Conservation (phyloP, 345 rosid species). For the Salix purpurea region DNA sequence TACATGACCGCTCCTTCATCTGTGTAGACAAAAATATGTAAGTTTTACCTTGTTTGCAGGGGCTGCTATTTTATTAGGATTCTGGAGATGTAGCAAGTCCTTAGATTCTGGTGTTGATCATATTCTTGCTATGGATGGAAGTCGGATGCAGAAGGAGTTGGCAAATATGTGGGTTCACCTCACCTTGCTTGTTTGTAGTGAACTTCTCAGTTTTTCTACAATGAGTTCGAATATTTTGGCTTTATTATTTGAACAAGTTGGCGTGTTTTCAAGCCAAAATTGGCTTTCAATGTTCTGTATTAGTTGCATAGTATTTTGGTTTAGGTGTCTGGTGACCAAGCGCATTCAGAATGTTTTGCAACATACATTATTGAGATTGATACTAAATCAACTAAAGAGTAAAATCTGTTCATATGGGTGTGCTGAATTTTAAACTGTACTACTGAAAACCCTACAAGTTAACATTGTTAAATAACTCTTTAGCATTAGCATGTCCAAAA, state of each 20-base stretch:
- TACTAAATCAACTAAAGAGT: not conserved
- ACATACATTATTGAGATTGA: not conserved
- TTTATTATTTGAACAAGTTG: slow-evolving; percentile 1
- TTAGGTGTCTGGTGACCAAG: not conserved
- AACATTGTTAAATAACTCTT: not conserved
- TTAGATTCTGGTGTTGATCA: slow-evolving; percentile 45
- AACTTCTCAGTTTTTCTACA: not conserved
- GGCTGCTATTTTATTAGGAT: slow-evolving; percentile 36
- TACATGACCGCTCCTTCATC: not conserved
- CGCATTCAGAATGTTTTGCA: not conserved
- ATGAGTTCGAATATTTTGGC: not conserved
- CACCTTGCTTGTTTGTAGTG: slow-evolving; percentile 2
- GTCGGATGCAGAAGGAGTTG: slow-evolving; percentile 57
- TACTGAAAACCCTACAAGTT: not conserved
- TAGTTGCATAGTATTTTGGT: not conserved
- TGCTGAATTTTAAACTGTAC: not conserved
- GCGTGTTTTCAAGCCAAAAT: not conserved
- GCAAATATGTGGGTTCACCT: slow-evolving; percentile 58
- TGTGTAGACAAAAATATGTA: not conserved
- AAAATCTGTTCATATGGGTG: not conserved
- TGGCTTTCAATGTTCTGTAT: not conserved
- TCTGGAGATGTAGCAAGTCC: slow-evolving; percentile 32
- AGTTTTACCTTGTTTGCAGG: slow-evolving; percentile 28
- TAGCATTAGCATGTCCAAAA: not conserved
- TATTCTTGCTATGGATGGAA: slow-evolving; percentile 63